These are phyloP conservation scores for Trifolium fragiferum DNA, from an alignment of 306 rosid genomes.

Conservation along the genomic window DNA sequence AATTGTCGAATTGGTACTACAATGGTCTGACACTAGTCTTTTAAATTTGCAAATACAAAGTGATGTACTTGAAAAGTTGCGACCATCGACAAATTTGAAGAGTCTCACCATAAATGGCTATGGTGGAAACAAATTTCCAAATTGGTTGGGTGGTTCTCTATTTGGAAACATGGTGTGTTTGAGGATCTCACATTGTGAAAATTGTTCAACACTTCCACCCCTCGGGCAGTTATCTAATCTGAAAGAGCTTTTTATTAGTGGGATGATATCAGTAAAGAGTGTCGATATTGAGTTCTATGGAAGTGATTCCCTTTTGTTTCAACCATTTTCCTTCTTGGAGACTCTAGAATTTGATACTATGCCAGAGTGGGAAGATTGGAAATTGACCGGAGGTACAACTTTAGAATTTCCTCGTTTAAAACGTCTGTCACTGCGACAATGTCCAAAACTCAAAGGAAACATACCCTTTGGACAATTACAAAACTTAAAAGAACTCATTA, in stretches of 20 bases:
- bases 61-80: slow-evolving; percentile 11
- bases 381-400: neutral
- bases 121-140: slow-evolving; percentile 30
- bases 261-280: neutral
- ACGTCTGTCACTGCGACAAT: neutral
- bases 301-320: neutral
- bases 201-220: slow-evolving; percentile 24
- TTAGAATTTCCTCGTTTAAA: neutral
- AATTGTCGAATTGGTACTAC: slow-evolving; percentile 1
- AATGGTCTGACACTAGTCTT: neutral
- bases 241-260: neutral
- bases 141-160: neutral
- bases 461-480: slow-evolving; percentile 17
- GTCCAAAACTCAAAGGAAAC: slow-evolving; percentile 32
- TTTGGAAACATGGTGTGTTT: slow-evolving; percentile 1
- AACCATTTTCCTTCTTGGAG: slow-evolving; percentile 22
- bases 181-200: neutral
- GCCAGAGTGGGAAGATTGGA: slow-evolving; percentile 38
- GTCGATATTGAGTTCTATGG: slow-evolving; percentile 28
- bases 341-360: neutral
- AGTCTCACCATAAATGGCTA: slow-evolving; percentile 11
- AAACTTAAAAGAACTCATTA: slow-evolving; percentile 12
- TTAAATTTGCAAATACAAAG: neutral
- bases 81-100: slow-evolving; percentile 24
- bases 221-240: slow-evolving; percentile 10